Conservation (phyloP, 2,329 filamentous ascomycete species). For the Colletotrichum ledebouriae region DNA sequence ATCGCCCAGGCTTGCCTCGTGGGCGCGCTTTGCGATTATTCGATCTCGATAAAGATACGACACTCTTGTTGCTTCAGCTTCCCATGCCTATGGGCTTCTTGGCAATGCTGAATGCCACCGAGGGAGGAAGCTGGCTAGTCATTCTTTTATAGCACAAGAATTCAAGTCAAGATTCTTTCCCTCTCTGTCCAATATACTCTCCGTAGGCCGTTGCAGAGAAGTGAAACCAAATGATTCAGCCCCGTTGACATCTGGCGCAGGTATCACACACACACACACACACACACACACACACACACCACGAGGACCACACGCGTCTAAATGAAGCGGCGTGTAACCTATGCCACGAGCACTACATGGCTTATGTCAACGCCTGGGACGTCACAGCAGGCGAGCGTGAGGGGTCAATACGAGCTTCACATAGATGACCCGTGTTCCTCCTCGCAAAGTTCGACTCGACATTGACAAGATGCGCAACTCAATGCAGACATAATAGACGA, state of each 20-base stretch:
- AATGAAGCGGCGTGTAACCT: slow-evolving; percentile 9
- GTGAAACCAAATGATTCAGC: not conserved
- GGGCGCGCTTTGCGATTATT: slow-evolving; percentile 54
- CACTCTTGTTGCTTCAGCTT: not conserved
- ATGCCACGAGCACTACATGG: slow-evolving; percentile 23
- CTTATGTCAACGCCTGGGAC: slow-evolving; percentile 15
- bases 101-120: not conserved
- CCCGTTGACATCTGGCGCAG: not conserved
- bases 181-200: not conserved
- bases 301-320: slow-evolving; percentile 20
- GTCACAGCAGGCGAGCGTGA: slow-evolving; percentile 22
- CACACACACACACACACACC: slow-evolving; percentile 22
- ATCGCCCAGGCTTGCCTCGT: slow-evolving; percentile 63
- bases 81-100: no score
- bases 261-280: slow-evolving; percentile 24
- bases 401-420: slow-evolving; percentile 28
- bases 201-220: not conserved
- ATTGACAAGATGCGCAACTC: not conserved
- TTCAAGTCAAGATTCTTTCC: slow-evolving; percentile 22
- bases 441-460: not conserved
- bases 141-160: slow-evolving; percentile 30
- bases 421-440: slow-evolving; percentile 16
- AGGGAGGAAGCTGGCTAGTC: slow-evolving; percentile 6
- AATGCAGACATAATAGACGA: slow-evolving; percentile 28
- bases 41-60: slow-evolving; percentile 32